Evolutionary conservation across 2,329 filamentous ascomycete genomes (phyloP).

Genomic region (Phaeosphaeria sp.): DNA sequence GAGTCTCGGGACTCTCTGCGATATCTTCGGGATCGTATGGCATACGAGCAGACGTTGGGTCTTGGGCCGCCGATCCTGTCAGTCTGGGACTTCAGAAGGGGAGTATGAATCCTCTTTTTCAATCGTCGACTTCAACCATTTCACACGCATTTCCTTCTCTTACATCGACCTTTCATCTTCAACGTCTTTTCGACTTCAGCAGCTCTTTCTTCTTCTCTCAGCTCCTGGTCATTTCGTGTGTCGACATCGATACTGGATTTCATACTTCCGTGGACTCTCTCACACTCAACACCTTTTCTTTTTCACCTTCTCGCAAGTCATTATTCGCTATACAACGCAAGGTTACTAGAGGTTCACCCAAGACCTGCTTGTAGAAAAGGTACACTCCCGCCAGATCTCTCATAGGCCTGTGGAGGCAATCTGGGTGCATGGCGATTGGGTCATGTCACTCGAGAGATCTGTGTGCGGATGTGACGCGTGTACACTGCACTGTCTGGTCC

Average conservation of each 20-base stretch:
- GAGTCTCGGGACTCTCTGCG: conserved; percentile 1
- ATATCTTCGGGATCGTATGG: conserved; percentile 5
- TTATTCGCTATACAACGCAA: conserved; percentile 11
- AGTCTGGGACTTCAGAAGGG: conserved; percentile 4
- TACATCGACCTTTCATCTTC: neutral
- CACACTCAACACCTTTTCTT: neutral
- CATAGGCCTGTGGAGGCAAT: conserved; percentile 2
- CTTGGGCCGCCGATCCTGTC: neutral
- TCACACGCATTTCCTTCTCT: conserved; percentile 1
- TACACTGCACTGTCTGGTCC: conserved; percentile 11
- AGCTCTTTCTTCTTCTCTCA: neutral
- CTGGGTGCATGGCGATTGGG: neutral
- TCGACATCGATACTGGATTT: conserved; percentile 3
- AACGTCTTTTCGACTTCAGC: neutral
- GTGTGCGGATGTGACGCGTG: conserved; percentile 6
- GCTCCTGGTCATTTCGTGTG: neutral
- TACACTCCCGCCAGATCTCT: conserved; percentile 3
- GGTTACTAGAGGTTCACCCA: conserved; percentile 9
- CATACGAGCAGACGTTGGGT: conserved; percentile 3
- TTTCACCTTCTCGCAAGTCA: conserved; percentile 1
- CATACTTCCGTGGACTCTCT: conserved; percentile 11
- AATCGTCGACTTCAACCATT: conserved; percentile 3
- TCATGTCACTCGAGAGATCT: neutral
- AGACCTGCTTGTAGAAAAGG: conserved; percentile 7
- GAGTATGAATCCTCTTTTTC: conserved; percentile 11